Percentiles rank a stretch among this genome's conserved stretches.
These are phyloP conservation scores for Daedaleopsis sinensis DNA, from an alignment of 768 basidiomycete species.

Conservation along the genomic window DNA sequence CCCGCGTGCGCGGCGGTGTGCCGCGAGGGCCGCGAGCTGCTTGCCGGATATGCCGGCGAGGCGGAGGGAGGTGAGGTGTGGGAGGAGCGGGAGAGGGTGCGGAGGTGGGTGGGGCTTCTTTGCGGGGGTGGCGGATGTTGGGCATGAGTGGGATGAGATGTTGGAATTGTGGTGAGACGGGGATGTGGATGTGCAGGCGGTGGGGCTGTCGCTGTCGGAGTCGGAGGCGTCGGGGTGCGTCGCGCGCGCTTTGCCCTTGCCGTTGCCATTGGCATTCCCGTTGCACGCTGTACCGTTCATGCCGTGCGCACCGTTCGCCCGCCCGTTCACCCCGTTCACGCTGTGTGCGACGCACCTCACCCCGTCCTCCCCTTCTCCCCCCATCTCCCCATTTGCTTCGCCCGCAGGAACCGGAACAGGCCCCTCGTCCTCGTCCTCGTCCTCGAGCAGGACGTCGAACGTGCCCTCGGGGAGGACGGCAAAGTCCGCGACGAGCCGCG, in stretches of 20 bases:
- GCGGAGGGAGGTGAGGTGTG: slow-evolving; percentile 20
- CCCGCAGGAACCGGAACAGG: too few species aligned
- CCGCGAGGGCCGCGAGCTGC: slow-evolving; percentile 17
- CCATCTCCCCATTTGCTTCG: neutral
- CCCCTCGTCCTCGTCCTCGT: neutral
- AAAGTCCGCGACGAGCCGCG: slow-evolving; percentile 48
- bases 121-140: too few species aligned
- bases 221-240: neutral
- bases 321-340: neutral
- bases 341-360: neutral
- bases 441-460: slow-evolving; percentile 22
- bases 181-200: neutral
- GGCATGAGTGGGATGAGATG: too few species aligned
- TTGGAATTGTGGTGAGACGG: neutral
- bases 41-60: slow-evolving; percentile 18
- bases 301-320: neutral
- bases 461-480: slow-evolving; percentile 30
- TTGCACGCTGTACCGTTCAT: neutral
- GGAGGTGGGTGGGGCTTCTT: too few species aligned
- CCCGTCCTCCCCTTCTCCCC: neutral
- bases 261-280: slow-evolving; percentile 6
- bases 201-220: neutral
- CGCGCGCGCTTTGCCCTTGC: slow-evolving; percentile 9
- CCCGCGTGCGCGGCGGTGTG: slow-evolving; percentile 17
- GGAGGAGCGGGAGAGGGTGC: slow-evolving; percentile 16